Percentiles rank a stretch among this genome's conserved stretches.
These are phyloP conservation scores for Hypsizygus marmoreus DNA, from an alignment of 768 basidiomycete genomes.

Conservation along the genomic window DNA sequence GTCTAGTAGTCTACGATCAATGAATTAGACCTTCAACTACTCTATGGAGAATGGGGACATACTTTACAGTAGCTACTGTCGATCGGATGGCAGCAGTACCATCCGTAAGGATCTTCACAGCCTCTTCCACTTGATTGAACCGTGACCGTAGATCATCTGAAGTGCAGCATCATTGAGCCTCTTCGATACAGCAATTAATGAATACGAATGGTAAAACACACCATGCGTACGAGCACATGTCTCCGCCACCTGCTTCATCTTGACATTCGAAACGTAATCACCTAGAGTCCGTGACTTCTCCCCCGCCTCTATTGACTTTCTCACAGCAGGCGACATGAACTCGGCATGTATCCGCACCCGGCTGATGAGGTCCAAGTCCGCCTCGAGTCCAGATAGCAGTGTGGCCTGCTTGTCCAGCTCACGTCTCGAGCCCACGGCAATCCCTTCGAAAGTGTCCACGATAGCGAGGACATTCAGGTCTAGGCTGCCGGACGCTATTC, in stretches of 20 bases:
- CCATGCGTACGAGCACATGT: constrained; percentile 71
- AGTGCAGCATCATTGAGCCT: constrained; percentile 8
- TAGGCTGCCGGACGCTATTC: constrained; percentile 71
- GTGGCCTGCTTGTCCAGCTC: constrained; percentile 70
- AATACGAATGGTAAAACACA: constrained; percentile 31
- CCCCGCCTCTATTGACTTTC: constrained; percentile 72
- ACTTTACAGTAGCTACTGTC: constrained; percentile 50
- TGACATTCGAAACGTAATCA: constrained; percentile 77
- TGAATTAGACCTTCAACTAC: neutral
- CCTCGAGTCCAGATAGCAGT: constrained; percentile 63
- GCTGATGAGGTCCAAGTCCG: constrained; percentile 72
- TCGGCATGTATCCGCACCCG: constrained; percentile 72
- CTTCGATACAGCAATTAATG: too few relatives aligned
- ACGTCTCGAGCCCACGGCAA: constrained; percentile 53
- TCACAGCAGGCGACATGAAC: constrained; percentile 67
- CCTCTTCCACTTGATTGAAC: constrained; percentile 55
- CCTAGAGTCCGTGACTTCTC: constrained; percentile 69
- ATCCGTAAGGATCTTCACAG: constrained; percentile 53
- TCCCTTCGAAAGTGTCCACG: constrained; percentile 66
- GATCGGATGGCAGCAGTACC: constrained; percentile 63
- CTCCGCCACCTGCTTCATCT: constrained; percentile 81
- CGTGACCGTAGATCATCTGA: constrained; percentile 60
- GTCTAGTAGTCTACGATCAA: constrained; percentile 48
- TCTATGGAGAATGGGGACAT: constrained; percentile 17
- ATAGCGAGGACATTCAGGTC: constrained; percentile 75